Percentiles rank a stretch among this genome's conserved stretches.
Evolutionary conservation across 2,329 filamentous ascomycete genomes (phyloP).

Genomic region (Pseudopyricularia javanii): DNA sequence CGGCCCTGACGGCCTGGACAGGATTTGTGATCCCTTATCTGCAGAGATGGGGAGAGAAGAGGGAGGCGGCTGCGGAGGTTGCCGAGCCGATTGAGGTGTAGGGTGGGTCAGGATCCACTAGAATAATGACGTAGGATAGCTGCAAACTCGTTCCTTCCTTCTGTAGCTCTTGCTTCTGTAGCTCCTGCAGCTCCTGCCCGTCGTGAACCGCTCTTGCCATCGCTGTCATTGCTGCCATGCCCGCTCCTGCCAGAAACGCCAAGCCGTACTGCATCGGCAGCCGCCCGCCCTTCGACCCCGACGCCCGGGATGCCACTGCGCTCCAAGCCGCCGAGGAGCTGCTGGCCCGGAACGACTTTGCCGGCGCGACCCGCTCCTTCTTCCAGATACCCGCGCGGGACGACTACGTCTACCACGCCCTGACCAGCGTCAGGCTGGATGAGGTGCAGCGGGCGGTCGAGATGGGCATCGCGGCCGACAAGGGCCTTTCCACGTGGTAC

Average conservation of each 20-base stretch:
- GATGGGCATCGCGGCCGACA: slow-evolving; percentile 25
- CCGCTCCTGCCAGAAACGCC: neutral
- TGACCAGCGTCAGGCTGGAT: slow-evolving; percentile 32
- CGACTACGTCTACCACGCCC: slow-evolving; percentile 37
- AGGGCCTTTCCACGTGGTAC: slow-evolving; percentile 38
- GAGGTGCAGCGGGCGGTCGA: slow-evolving; percentile 34
- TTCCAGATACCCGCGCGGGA: slow-evolving; percentile 31
- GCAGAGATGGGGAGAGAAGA: slow-evolving; percentile 8
- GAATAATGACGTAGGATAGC: too few species aligned
- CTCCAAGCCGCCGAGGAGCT: slow-evolving; percentile 22
- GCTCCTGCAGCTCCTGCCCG: too few species aligned
- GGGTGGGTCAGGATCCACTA: too few species aligned
- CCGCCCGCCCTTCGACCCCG: slow-evolving; percentile 27
- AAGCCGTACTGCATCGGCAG: slow-evolving; percentile 26
- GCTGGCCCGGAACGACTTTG: slow-evolving; percentile 28
- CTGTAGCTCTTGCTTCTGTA: too few species aligned
- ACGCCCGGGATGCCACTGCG: slow-evolving; percentile 20
- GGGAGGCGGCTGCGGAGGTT: neutral
- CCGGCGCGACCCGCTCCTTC: slow-evolving; percentile 28
- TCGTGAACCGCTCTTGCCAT: too few species aligned
- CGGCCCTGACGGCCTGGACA: slow-evolving; percentile 21
- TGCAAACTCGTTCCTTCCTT: too few species aligned
- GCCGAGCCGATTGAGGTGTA: too few species aligned
- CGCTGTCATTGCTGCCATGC: too few species aligned
- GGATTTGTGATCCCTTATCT: slow-evolving; percentile 16